Evolutionary conservation across 2,329 filamentous ascomycete species (phyloP).

Genomic region (Akanthomyces muscarius): DNA sequence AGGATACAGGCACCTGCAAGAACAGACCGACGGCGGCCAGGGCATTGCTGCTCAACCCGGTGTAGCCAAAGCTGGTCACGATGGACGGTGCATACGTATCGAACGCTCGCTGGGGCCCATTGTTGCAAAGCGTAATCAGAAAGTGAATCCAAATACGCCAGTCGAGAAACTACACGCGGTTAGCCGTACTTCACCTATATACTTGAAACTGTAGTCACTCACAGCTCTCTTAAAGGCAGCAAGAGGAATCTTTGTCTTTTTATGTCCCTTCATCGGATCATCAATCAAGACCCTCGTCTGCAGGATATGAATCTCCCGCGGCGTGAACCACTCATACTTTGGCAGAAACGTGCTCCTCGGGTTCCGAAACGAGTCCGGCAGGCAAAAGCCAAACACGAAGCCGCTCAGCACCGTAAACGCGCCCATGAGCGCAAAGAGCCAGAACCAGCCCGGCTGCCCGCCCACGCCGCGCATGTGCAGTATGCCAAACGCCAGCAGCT

Average conservation of each 20-base stretch:
- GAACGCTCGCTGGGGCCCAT: conserved; percentile 44
- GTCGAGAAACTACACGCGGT: conserved; percentile 37
- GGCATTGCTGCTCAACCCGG: conserved; percentile 46
- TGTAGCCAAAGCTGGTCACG: conserved; percentile 50
- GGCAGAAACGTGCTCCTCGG: conserved; percentile 41
- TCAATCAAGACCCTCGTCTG: conserved; percentile 39
- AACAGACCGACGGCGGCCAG: conserved; percentile 52
- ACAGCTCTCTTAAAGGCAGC: conserved; percentile 42
- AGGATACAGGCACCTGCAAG: conserved; percentile 49
- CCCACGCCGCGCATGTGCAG: conserved; percentile 46
- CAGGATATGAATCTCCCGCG: conserved; percentile 40
- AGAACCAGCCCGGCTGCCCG: conserved; percentile 51
- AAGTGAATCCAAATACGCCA: conserved; percentile 52
- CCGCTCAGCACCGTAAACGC: conserved; percentile 45
- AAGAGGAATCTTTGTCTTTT: conserved; percentile 44
- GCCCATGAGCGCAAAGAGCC: conserved; percentile 52
- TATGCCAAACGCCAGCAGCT: conserved; percentile 42
- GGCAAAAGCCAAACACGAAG: conserved; percentile 38
- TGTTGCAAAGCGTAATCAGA: conserved; percentile 46
- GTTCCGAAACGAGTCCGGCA: conserved; percentile 43
- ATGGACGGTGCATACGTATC: conserved; percentile 53
- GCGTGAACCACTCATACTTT: conserved; percentile 31
- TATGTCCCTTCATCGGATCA: conserved; percentile 43
- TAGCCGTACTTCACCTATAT: background rate
- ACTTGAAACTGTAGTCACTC: conserved; percentile 18